Conservation (phyloP, 1,139 yeast genomes). For the Citeromyces siamensis region DNA sequence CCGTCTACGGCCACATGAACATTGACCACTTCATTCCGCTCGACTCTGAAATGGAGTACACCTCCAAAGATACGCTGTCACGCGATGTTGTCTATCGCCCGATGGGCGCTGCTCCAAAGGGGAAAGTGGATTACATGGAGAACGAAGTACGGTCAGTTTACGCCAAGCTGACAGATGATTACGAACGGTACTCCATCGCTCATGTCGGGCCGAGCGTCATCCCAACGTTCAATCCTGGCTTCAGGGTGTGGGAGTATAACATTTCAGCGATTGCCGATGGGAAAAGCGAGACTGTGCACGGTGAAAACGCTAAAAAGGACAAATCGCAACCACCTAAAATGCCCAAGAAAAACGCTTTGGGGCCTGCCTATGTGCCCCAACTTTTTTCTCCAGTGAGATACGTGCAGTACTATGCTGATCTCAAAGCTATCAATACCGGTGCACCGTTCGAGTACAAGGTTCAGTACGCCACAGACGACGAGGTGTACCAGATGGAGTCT, state of each 20-base stretch:
- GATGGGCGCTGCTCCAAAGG: slow-evolving; percentile 40
- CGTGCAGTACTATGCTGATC: slow-evolving; percentile 61
- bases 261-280: slow-evolving; percentile 30
- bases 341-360: slow-evolving; percentile 41
- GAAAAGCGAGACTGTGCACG: slow-evolving; percentile 12
- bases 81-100: background rate
- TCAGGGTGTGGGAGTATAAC: slow-evolving; percentile 81
- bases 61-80: slow-evolving; percentile 8
- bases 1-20: slow-evolving; percentile 83
- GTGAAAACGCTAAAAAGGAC: slow-evolving; percentile 24
- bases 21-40: slow-evolving; percentile 73
- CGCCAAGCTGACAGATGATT: slow-evolving; percentile 27
- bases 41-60: slow-evolving; percentile 59
- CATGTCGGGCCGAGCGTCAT: slow-evolving; percentile 68
- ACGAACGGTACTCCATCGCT: slow-evolving; percentile 56
- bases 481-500: slow-evolving; percentile 37
- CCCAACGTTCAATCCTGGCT: slow-evolving; percentile 76
- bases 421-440: slow-evolving; percentile 34
- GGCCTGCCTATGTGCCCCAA: slow-evolving; percentile 70
- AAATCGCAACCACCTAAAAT: slow-evolving; percentile 55
- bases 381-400: slow-evolving; percentile 60
- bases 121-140: slow-evolving; percentile 53
- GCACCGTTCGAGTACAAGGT: slow-evolving; percentile 43
- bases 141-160: slow-evolving; percentile 38
- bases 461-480: slow-evolving; percentile 59